Conservation (phyloP, 805 yeast genomes). For the Isabelozyma rhagii region DNA sequence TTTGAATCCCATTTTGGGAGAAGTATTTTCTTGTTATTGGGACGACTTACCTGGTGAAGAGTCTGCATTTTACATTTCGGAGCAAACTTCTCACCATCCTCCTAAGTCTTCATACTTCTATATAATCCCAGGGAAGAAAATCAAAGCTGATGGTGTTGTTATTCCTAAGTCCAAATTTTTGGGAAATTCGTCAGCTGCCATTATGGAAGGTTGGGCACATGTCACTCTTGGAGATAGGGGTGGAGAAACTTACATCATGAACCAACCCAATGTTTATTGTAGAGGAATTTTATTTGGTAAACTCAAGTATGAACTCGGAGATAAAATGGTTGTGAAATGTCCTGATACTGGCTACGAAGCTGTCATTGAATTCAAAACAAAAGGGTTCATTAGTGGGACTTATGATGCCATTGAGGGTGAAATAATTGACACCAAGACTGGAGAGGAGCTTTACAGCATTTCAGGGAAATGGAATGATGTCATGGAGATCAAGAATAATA, state of each 20-base stretch:
- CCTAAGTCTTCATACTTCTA: constrained; percentile 94
- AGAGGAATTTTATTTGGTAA: constrained; percentile 91
- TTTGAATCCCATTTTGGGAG: constrained; percentile 91
- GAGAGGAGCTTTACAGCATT: constrained; percentile 59
- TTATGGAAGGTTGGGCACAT: constrained; percentile 89
- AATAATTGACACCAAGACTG: constrained; percentile 43
- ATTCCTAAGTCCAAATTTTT: constrained; percentile 84
- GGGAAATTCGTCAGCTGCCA: constrained; percentile 95
- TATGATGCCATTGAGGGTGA: constrained; percentile 85
- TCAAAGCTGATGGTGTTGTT: constrained; percentile 85
- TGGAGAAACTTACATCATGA: constrained; percentile 73
- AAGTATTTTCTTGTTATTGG: constrained; percentile 90
- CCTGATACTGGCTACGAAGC: constrained; percentile 57
- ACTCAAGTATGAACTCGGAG: constrained; percentile 88
- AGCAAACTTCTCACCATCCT: constrained; percentile 98
- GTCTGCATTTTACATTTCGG: constrained; percentile 81
- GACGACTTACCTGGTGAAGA: constrained; percentile 65
- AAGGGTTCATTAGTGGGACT: constrained; percentile 90
- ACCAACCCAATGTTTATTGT: constrained; percentile 96
- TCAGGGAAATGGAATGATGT: constrained; percentile 93
- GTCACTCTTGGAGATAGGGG: constrained; percentile 61
- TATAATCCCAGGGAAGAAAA: constrained; percentile 72
- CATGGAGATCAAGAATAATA: constrained; percentile 58
- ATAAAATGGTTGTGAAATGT: constrained; percentile 77
- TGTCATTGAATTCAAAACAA: constrained; percentile 89